Evolutionary conservation across 257 asterid genomes (phyloP), one percentile per base, ranked within the genome.

Genomic region (Nyctanthes arbortristis): DNA sequence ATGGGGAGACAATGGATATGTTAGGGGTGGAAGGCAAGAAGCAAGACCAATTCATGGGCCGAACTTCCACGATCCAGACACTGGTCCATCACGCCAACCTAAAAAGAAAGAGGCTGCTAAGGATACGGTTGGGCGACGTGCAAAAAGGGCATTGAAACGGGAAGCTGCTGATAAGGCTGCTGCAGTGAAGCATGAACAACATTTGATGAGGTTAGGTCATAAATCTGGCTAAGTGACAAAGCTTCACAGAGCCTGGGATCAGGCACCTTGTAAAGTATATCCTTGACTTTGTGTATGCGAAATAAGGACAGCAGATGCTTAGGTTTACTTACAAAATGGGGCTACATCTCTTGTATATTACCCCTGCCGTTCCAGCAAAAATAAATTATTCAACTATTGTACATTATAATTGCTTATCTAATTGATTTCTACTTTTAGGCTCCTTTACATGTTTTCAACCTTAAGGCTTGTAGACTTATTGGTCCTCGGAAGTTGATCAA

Each of bases 1-100:
- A 68, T 91, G 96, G 96, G 99, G 96, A 11, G 86, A 86, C 73
- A 87, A 86, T 45, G 96, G 96, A 25, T 93, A 80, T 61, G 96
- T 93, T 35, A 80, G 89, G 54, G 81, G 81, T 27, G 99, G 96
- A 57, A 84, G 96, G 75, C 96, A 83, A 79, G 93, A 89, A 69
- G 97, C 96, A 12, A 84, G 90, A 74, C 96, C 96, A 0, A 66
- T 45, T 54, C 56, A 61, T 39, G 80, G 74, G 59, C 69, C 84
- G 4, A 56, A 28, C 37, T 33, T 39, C 69, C 80, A 61, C 13
- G 80, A 79, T 57, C n/a, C 78, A 8, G 74, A 71, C 30, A 86
- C 86, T 0, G 93, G 97, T 39, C 83, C 98, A 2, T 92, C 98
- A 60, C 88, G 79, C 69, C 88, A 74, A 75, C 79, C 89, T 59